These are phyloP conservation scores for Pythium rhizo-oryzae DNA, from an alignment of 352 stramenopile genomes.

Conservation along the genomic window DNA sequence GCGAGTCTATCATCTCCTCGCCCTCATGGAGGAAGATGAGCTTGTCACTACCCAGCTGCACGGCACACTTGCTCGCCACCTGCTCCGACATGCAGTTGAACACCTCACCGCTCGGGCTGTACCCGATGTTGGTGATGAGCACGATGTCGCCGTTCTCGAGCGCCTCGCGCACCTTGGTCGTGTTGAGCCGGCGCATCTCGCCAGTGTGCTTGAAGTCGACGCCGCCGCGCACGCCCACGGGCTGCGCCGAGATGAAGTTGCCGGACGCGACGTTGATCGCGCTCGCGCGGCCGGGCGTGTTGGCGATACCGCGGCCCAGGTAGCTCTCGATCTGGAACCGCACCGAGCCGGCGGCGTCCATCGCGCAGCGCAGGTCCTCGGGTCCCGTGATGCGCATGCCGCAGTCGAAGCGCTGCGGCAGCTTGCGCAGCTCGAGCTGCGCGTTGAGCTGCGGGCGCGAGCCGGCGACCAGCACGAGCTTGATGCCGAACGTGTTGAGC, in stretches of 20 bases:
- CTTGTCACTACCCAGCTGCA: slow-evolving; percentile 85
- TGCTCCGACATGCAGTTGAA: slow-evolving; percentile 92
- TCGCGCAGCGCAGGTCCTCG: slow-evolving; percentile 92
- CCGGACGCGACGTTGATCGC: slow-evolving; percentile 94
- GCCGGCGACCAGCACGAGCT: slow-evolving; percentile 95
- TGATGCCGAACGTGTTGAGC: slow-evolving; percentile 95
- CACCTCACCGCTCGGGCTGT: slow-evolving; percentile 95
- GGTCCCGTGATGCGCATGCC: slow-evolving; percentile 92
- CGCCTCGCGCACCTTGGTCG: slow-evolving; percentile 88
- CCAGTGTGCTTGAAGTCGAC: slow-evolving; percentile 92
- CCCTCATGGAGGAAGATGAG: slow-evolving; percentile 91
- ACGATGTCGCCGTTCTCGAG: slow-evolving; percentile 96
- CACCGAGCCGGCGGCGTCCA: slow-evolving; percentile 93
- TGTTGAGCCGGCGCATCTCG: slow-evolving; percentile 95
- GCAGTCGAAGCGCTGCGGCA: slow-evolving; percentile 77
- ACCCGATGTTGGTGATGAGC: slow-evolving; percentile 95
- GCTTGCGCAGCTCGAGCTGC: slow-evolving; percentile 77
- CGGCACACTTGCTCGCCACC: slow-evolving; percentile 85
- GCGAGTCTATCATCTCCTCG: slow-evolving; percentile 84
- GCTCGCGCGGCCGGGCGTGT: slow-evolving; percentile 64
- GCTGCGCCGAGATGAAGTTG: slow-evolving; percentile 97
- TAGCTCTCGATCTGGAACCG: slow-evolving; percentile 90
- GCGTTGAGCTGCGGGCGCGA: slow-evolving; percentile 94
- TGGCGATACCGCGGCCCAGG: slow-evolving; percentile 84
- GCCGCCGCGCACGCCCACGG: slow-evolving; percentile 83